Conservation (phyloP, 441 rosid genomes). For the Euphorbia neoarborescens region DNA sequence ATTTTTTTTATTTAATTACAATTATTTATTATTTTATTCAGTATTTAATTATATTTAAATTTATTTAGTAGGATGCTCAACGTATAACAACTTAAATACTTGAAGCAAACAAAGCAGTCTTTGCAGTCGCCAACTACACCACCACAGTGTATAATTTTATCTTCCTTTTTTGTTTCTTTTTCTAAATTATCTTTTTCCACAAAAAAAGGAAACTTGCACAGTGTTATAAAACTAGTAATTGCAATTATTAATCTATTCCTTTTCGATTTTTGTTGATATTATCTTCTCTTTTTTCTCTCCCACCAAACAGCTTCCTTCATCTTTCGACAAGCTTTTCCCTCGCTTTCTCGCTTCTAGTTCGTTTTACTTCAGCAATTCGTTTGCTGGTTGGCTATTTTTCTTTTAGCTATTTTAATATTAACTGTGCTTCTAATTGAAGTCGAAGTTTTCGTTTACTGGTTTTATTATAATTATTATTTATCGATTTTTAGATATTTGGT, state of each 20-base stretch:
- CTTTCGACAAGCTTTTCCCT: conserved; percentile 4
- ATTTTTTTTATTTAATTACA: too few species aligned
- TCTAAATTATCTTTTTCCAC: not conserved
- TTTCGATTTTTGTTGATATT: not conserved
- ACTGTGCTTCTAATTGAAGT: not conserved
- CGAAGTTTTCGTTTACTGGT: not conserved
- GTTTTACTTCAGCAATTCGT: conserved; percentile 6
- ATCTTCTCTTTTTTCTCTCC: conserved; percentile 5
- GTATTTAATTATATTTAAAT: too few species aligned
- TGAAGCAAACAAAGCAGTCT: too few species aligned
- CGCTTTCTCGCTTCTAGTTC: not conserved
- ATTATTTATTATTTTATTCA: too few species aligned
- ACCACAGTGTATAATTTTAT: too few species aligned
- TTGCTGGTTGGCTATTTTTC: conserved; percentile 10
- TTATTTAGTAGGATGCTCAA: too few species aligned
- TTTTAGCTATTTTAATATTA: not conserved
- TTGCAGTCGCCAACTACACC: too few species aligned
- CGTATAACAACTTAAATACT: too few species aligned
- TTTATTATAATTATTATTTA: not conserved
- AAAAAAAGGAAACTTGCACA: not conserved
- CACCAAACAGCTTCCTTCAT: not conserved
- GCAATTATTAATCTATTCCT: not conserved
- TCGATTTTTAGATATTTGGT: not conserved
- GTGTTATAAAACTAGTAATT: not conserved
- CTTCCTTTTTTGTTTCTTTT: not conserved